Percentiles rank a stretch among this genome's conserved stretches.
These are phyloP conservation scores for Rutstroemia sydowiana DNA, from an alignment of 2,329 filamentous ascomycete species.

Conservation along the genomic window DNA sequence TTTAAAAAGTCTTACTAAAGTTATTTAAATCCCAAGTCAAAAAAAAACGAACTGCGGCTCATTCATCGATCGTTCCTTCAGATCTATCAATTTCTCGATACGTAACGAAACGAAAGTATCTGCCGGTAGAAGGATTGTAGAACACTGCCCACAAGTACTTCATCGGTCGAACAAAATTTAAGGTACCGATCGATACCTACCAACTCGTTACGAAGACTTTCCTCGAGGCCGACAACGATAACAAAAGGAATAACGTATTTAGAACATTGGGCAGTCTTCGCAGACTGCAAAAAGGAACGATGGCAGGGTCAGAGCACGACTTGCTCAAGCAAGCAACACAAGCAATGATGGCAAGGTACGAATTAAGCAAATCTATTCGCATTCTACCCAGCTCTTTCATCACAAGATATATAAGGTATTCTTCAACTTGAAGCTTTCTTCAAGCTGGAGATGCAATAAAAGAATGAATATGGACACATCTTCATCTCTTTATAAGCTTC, in stretches of 20 bases:
- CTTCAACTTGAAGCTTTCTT: not conserved
- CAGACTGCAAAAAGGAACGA: constrained; percentile 9
- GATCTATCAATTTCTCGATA: not conserved
- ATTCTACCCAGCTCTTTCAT: constrained; percentile 4
- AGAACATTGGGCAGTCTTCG: not conserved
- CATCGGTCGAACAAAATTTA: not conserved
- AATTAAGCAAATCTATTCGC: constrained; percentile 7
- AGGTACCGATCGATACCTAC: not conserved
- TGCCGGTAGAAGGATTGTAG: not conserved
- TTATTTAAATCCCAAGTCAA: no score
- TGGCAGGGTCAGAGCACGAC: constrained; percentile 28
- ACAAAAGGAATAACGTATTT: not conserved
- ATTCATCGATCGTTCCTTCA: constrained; percentile 1
- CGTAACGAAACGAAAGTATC: not conserved
- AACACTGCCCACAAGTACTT: not conserved
- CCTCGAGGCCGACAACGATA: not conserved
- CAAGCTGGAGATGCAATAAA: not conserved
- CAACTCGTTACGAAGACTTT: not conserved
- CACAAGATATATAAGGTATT: not conserved
- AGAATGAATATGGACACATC: not conserved
- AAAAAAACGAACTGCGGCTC: constrained; percentile 4
- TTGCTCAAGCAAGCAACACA: constrained; percentile 31
- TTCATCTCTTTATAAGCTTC: not conserved
- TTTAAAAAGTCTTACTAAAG: not conserved
- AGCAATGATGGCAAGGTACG: constrained; percentile 32